phyloP scores from a whole-genome alignment of 1,284 basidiomycete genomes.

The Tausonia pullulans region DNA sequence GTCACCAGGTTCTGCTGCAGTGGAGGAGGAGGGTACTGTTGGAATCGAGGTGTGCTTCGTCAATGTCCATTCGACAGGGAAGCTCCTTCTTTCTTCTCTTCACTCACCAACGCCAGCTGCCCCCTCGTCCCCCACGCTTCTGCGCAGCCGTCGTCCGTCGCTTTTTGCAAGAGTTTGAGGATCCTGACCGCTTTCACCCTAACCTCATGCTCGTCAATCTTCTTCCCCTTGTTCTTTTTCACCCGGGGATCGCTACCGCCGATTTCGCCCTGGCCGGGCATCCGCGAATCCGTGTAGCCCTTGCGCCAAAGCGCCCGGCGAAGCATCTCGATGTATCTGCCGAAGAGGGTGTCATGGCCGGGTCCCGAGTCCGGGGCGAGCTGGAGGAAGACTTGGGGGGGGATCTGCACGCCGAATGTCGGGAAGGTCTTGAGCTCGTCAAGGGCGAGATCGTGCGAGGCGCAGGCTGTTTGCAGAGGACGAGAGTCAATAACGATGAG shows the following conservation, averaged over 20 bases:
- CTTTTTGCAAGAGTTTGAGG: constrained; percentile 61
- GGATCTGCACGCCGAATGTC: not conserved
- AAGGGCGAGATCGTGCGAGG: not conserved
- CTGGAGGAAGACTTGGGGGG: constrained; percentile 52
- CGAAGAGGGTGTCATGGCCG: constrained; percentile 43
- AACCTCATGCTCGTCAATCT: constrained; percentile 16
- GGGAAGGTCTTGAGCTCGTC: not conserved
- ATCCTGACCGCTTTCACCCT: constrained; percentile 52
- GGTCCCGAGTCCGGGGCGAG: constrained; percentile 48
- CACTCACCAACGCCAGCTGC: constrained; percentile 55
- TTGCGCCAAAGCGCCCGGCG: constrained; percentile 36
- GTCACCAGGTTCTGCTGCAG: constrained; percentile 26
- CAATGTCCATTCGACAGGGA: constrained; percentile 14
- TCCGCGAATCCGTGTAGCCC: constrained; percentile 17
- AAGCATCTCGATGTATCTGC: constrained; percentile 38
- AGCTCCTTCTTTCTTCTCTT: not conserved
- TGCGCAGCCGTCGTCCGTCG: constrained; percentile 60
- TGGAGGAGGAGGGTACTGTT: constrained; percentile 32
- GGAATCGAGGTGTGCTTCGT: not conserved
- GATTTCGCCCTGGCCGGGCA: constrained; percentile 7
- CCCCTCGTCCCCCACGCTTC: constrained; percentile 65
- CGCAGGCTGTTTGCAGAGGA: not conserved
- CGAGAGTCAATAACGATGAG: too few relatives aligned
- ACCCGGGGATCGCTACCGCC: constrained; percentile 8
- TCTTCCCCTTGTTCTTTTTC: constrained; percentile 17